Evolutionary conservation across 2,329 filamentous ascomycete species (phyloP).

Genomic region (Claviceps monticola): DNA sequence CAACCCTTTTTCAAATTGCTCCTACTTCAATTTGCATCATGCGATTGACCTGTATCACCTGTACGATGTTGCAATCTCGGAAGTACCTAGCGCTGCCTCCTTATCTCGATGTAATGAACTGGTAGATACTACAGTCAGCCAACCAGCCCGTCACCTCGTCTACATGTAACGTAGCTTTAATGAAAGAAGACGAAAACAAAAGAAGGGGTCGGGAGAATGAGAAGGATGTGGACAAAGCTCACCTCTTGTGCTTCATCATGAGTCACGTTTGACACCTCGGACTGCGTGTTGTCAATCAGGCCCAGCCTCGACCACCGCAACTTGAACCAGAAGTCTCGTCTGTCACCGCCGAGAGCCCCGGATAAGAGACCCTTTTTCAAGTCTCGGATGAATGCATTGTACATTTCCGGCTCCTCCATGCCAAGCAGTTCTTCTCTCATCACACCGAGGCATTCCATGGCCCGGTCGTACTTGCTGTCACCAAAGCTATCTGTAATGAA

Average conservation of each 20-base stretch:
- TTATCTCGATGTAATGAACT: conserved; percentile 25
- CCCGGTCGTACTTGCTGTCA: conserved; percentile 58
- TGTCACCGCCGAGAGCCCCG: conserved; percentile 60
- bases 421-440: conserved; percentile 66
- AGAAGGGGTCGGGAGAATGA: no score
- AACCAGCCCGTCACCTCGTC: background rate
- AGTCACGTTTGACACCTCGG: conserved; percentile 50
- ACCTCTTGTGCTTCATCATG: conserved; percentile 58
- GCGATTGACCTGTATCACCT: background rate
- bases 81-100: background rate
- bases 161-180: background rate
- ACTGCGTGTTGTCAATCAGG: conserved; percentile 52
- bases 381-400: conserved; percentile 57
- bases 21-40: no score
- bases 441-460: conserved; percentile 60
- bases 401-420: conserved; percentile 61
- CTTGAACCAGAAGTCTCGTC: conserved; percentile 71
- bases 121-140: conserved; percentile 11
- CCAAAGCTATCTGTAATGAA: conserved; percentile 63
- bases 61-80: background rate
- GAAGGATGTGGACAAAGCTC: conserved; percentile 8
- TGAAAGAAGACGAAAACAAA: background rate
- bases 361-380: conserved; percentile 61
- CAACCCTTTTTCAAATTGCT: no score
- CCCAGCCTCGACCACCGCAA: conserved; percentile 55